Evolutionary conservation across 2,329 filamentous ascomycete species (phyloP), one percentile per base, ranked within the genome.

Genomic region (Colletotrichum shisoi): DNA sequence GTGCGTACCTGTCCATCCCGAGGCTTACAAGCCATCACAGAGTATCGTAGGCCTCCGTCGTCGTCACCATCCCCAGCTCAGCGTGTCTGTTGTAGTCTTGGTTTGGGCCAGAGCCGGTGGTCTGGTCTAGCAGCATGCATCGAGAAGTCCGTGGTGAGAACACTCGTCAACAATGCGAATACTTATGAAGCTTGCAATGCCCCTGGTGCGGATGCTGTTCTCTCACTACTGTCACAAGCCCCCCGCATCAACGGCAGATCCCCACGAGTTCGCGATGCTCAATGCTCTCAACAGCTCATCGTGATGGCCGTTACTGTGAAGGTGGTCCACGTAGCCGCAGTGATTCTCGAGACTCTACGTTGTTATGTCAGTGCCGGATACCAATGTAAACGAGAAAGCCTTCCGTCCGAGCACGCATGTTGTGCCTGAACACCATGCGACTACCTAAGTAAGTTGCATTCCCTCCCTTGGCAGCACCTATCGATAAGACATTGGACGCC

Each of bases 401-500:
- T 31, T 9, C 13, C 44, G 21, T 57, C 53, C 39, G 24, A 57
- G 40, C 53, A 57, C 21, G 39, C 53, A 44, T 57, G 24, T 34
- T 21, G 24, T 21, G 40, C 21, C 53, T 56, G 39, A n/a, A 31
- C 12, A 13, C n/a, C 49, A 52, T 8, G 37, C 24, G 27, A 31
- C 27, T 8, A 8, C 7, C 27, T 0, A 31, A 34, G 39, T 8
- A 13, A 11, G 15, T 31, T 44, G 15, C 39, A 31, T 27, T 45
- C 9, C 27, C 5, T 24, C 11, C 19, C 52, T 24, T 34, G 24
- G 54, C 39, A 34, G 54, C 27, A 44, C 15, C 17, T 45, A 17
- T 15, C 24, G 54, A 57, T 34, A 21, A 31, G 27, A 31, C 40
- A 37, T 57, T 31, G 17, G 54, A 57, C 12, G 24, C 24, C 54